Percentiles rank a stretch among this genome's conserved stretches.
phyloP scores from a whole-genome alignment of 2,329 filamentous ascomycete genomes.

The Catunica adiposa region DNA sequence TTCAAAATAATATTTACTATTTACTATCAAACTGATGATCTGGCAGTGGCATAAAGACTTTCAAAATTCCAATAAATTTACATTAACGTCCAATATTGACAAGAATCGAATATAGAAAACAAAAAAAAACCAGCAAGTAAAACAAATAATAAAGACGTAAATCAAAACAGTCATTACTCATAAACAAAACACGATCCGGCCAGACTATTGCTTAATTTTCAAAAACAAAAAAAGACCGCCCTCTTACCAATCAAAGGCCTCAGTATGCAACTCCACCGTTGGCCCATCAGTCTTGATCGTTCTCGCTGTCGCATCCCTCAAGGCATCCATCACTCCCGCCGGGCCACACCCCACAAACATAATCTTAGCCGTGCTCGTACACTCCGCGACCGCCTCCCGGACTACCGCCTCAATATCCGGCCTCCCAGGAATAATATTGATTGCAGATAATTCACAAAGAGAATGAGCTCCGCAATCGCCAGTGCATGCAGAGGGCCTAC shows the following conservation, averaged over 20 bases:
- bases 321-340: constrained; percentile 24
- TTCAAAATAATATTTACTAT: neutral
- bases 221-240: too few species aligned
- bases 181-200: too few species aligned
- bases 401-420: constrained; percentile 26
- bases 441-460: constrained; percentile 14
- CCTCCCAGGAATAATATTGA: constrained; percentile 20
- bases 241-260: constrained; percentile 29
- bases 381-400: constrained; percentile 19
- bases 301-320: constrained; percentile 26
- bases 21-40: too few species aligned
- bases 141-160: neutral
- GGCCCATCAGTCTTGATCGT: constrained; percentile 27
- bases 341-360: constrained; percentile 33
- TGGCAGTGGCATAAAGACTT: too few species aligned
- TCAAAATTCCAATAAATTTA: neutral
- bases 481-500: neutral
- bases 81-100: neutral
- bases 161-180: too few species aligned
- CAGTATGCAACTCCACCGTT: constrained; percentile 31
- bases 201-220: too few species aligned
- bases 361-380: constrained; percentile 21
- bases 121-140: too few species aligned
- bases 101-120: neutral
- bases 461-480: constrained; percentile 7